Base-by-base conservation (phyloP, 495 filamentous ascomycete species). In the Hypoxylon trugodes region DNA sequence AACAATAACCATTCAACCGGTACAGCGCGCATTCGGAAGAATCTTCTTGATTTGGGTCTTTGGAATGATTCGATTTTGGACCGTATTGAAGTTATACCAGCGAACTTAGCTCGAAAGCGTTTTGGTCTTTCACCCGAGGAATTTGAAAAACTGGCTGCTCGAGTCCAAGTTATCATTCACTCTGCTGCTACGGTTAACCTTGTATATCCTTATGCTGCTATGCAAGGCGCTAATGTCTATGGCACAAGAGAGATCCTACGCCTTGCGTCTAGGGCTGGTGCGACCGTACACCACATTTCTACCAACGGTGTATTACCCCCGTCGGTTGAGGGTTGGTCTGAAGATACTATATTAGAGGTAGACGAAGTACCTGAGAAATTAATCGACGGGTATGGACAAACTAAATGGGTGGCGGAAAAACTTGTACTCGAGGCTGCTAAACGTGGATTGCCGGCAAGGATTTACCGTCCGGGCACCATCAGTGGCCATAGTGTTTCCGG, bases 241-340 rank as follows among this genome's bases (percentile, higher is more conserved):
- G 87, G 87, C 30, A 88, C 87, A 0, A 71, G 81, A 15, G 87
- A 89, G 66, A 80, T 90, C 38, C 73, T 90, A 12, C 85, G 87
- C 19, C 76, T 90, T 12, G 86, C 87, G 3, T 78, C 80, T 59
- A 79, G 79, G 59, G 78, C 75, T 12, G 84, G 83, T 16, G 86
- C 87, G 1, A 89, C 87, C 0, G 78, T 90, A n/a, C 85, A 89
- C 51, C 87, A 89, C 53, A 79, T 89, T 3, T 89, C 88, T 2
- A 89, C 87, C 1, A 89, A 89, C 61, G 86, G 87, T 38, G 87
- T 90, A 2, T 62, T 90, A 21, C 86, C 87, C 0, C 78, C 84
- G 3, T 84, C 83, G 1, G 77, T 71, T 0, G 68, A 82, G 26
- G 85, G 84, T 7, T 90, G 87, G 86, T 53, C 82, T 1, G 87